Evolutionary conservation across 1,139 yeast genomes (phyloP), one percentile per base, ranked within the genome.

Genomic region (Debaryomyces robertsiae): DNA sequence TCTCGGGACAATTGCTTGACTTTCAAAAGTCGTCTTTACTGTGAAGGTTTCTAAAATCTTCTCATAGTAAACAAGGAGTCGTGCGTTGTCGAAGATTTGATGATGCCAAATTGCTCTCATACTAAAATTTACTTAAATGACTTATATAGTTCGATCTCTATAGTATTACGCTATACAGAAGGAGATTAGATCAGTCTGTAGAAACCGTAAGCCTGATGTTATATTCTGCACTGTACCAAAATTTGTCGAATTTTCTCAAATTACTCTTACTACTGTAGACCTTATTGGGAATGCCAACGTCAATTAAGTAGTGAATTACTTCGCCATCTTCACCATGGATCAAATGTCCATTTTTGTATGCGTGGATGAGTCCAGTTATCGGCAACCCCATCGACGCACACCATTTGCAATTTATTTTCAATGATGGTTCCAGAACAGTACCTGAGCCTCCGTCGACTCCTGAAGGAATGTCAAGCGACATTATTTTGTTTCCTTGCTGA

Each of bases 381-480:
- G 95, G 95, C 50, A 89, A 66, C 1, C 94, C 95, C 59, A 84
- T 67, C 27, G 91, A 83, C 9, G 84, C 75, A 39, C 88, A 75
- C 73, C 81, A 79, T 43, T 66, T 68, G 50, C 81, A 64, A 27
- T 55, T 55, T 17, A 70, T 52, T 27, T 55, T 55, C 36, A 72
- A 49, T 14, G 58, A 47, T 3, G 55, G 50, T 30, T 63, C 64
- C 45, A 58, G 58, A 2, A 65, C 55, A 4, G 82, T 73, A 6
- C 96, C 96, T 0, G 94, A 82, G 3, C 95, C 88, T 6, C 94
- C 84, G 55, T 89, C 96, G 31, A 86, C 70, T 6, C 96, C 96
- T 0, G 91, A 77, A 2, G 96, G 94, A 25, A 87, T 78, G 54
- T 89, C 96, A 19, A 90, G 60, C 0, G 95, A 84, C 68, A 87